phyloP scores from a whole-genome alignment of 768 basidiomycete species.

The Tulasnella sp. region DNA sequence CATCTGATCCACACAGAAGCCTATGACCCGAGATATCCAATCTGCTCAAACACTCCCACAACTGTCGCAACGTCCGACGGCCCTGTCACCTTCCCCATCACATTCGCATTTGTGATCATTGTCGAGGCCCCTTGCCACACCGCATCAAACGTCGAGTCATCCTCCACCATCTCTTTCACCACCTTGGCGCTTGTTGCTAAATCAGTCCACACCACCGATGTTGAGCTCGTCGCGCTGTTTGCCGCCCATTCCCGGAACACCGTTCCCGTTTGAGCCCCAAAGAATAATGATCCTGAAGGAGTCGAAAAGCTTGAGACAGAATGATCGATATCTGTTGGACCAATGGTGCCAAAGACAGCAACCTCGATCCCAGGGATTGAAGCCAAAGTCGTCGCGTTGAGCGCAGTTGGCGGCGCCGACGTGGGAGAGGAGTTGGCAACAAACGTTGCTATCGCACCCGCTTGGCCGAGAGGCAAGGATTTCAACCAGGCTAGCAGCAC shows the following conservation, averaged over 20 bases:
- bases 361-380: conserved; percentile 55
- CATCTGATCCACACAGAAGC: not conserved
- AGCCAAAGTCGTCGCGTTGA: conserved; percentile 38
- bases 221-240: conserved; percentile 35
- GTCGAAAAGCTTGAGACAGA: conserved; percentile 51
- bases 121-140: conserved; percentile 48
- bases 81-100: conserved; percentile 23
- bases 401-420: conserved; percentile 45
- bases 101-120: conserved; percentile 28
- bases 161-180: conserved; percentile 49
- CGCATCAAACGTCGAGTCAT: conserved; percentile 43
- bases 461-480: conserved; percentile 46
- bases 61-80: conserved; percentile 22
- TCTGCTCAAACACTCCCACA: conserved; percentile 19
- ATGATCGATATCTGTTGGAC: conserved; percentile 46
- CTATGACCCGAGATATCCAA: conserved; percentile 21
- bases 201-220: conserved; percentile 50
- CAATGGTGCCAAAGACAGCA: conserved; percentile 57
- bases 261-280: conserved; percentile 51
- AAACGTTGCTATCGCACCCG: conserved; percentile 50
- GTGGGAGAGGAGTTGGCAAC: conserved; percentile 41
- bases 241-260: conserved; percentile 56
- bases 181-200: conserved; percentile 48
- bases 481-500: conserved; percentile 55
- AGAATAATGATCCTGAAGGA: conserved; percentile 51